Evolutionary conservation across 257 asterid genomes (phyloP), one percentile per base, ranked within the genome.

Genomic region (Petunia secreta): DNA sequence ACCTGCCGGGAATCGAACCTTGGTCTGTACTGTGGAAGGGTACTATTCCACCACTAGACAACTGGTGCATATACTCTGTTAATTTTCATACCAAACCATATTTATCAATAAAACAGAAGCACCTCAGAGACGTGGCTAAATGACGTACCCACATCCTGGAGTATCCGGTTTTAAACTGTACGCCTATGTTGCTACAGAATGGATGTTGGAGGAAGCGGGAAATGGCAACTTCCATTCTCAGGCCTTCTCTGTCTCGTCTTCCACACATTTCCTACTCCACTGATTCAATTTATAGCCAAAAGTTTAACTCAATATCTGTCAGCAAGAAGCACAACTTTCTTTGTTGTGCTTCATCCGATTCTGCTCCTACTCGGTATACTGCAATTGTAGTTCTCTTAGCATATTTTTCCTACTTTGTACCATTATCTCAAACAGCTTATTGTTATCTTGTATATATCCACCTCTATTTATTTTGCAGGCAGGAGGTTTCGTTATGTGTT

Each of bases 181-280:
- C 15, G 77, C 60, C 34, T 64, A 15, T 36, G 36, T 58, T 13
- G 80, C 59, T 11, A 36, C 57, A 71, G 79, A 63, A 68, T 48
- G 48, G 54, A 15, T 75, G 14, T 15, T 7, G 25, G 2, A 66
- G 67, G 60, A 15, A 75, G 71, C 71, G 76, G 84, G 81, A 83
- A 71, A 91, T 91, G 98, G 95, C 90, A 34, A 80, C 81, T 86
- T 86, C 87, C 82, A 80, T 85, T 59, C 74, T 87, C 84, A 88
- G 83, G 83, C 85, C 87, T 76, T 66, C 59, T 10, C 40, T 79
- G 1, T 81, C 77, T 64, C 77, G 6, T 15, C 0, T 4, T 59
- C 71, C 10, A 10, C 66, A 62, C 8, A 34, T 53, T 7, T 13
- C 52, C 75, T 63, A 41, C 15, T 77, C 52, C 10, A 34, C 67